Evolutionary conservation across 805 yeast genomes (phyloP).

Genomic region (Lachancea dasiensis): DNA sequence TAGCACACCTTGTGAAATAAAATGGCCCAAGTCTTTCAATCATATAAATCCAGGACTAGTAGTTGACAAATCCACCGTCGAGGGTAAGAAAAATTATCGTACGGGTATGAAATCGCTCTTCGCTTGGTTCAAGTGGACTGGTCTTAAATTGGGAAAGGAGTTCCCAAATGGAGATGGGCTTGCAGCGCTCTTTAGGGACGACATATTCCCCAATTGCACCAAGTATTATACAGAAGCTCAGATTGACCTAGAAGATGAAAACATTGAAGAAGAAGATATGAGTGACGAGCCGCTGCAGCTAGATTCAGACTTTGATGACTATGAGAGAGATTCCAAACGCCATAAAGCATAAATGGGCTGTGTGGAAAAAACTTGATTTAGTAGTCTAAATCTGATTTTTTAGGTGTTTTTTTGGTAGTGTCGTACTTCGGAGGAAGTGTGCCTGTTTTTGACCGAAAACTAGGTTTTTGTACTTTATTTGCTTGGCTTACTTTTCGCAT

Average conservation of each 20-base stretch:
- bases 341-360: conserved; percentile 7
- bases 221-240: conserved; percentile 74
- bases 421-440: no score
- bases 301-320: conserved; percentile 36
- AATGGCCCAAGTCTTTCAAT: conserved; percentile 67
- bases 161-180: conserved; percentile 75
- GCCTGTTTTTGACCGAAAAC: background rate
- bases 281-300: conserved; percentile 10
- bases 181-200: conserved; percentile 67
- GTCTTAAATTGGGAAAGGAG: conserved; percentile 67
- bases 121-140: conserved; percentile 85
- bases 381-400: no score
- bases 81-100: conserved; percentile 56
- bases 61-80: conserved; percentile 39
- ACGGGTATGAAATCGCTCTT: conserved; percentile 78
- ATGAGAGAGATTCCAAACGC: conserved; percentile 28
- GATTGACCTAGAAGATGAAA: conserved; percentile 55
- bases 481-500: background rate
- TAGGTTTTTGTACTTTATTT: background rate
- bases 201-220: conserved; percentile 78
- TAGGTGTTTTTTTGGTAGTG: no score
- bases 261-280: conserved; percentile 43
- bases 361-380: no score
- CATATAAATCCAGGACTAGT: conserved; percentile 49
- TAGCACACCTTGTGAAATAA: conserved; percentile 48